Evolutionary conservation across 2,329 filamentous ascomycete species (phyloP), one percentile per base, ranked within the genome.

Genomic region (Ciborinia camelliae): DNA sequence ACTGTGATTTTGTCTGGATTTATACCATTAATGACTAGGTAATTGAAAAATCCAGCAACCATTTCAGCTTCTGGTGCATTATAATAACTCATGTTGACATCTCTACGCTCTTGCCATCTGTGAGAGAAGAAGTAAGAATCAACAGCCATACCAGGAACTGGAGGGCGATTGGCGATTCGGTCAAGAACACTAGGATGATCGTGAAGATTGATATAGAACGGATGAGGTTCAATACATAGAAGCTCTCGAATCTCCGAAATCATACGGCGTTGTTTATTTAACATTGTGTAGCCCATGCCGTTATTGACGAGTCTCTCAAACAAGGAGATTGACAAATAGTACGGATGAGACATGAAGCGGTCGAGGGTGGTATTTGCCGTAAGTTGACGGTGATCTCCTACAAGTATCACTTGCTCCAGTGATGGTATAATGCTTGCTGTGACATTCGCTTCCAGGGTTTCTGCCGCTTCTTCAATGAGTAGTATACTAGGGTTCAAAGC

Each of bases 31-130:
- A 86, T 78, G 0, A 88, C 75, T 0, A 97, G 83, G 71, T 97
- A 90, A 32, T 84, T 79, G 68, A 88, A 87, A 68, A 96, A 90
- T 0, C 81, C 82, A 0, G 87, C 83, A 37, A 97, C 80, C 88
- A 97, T 94, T 1, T 84, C 79, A 0, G 91, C 91, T 73, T 97
- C 93, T 2, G 81, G 76, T 0, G 79, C 74, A 71, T 97, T 97
- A 72, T 82, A 84, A 37, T 84, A 87, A 41, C 89, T 93, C 66
- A 83, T 79, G 53, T 88, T 82, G 37, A 81, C 79, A 66, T 92
- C 87, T 0, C 79, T 80, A 2, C 77, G 79, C 72, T 97, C 92
- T 0, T 78, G 77, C 84, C 86, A 91, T 6, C 78, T 73, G 72
- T 92, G 90, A 10, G 79, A 79, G 71, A 88, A 88, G 73, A 89